A percentile compares a stretch with the other conserved stretches of the same genome.
Conservation (phyloP, 225 moss, liverwort and hornwort species). For the Asterella californica region DNA sequence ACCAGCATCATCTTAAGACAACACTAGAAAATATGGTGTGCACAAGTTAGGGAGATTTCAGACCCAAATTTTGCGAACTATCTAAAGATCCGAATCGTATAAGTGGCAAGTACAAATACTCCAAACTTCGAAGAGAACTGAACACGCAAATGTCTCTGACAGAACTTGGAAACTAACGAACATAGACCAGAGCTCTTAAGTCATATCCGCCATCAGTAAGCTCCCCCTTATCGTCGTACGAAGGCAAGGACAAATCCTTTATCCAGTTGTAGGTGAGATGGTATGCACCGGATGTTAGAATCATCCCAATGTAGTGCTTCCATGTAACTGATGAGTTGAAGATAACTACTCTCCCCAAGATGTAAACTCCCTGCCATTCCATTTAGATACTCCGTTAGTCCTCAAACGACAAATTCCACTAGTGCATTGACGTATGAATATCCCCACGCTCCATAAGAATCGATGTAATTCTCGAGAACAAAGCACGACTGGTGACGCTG, state of each 20-base stretch:
- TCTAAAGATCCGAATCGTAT: background rate
- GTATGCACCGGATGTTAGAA: slow-evolving; percentile 54
- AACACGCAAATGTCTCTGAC: too few species aligned
- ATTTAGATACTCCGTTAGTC: background rate
- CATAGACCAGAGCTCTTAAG: slow-evolving; percentile 74
- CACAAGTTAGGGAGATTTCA: background rate
- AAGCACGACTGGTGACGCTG: background rate
- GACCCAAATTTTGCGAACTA: background rate
- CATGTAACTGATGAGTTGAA: slow-evolving; percentile 43
- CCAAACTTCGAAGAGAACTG: background rate
- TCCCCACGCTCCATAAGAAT: background rate
- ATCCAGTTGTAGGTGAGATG: slow-evolving; percentile 78
- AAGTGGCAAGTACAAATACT: background rate
- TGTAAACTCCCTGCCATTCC: slow-evolving; percentile 32
- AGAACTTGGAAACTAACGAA: slow-evolving; percentile 23
- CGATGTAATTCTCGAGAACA: too few species aligned
- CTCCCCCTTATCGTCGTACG: slow-evolving; percentile 61
- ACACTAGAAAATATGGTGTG: background rate
- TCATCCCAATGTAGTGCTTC: slow-evolving; percentile 60
- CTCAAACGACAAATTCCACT: background rate
- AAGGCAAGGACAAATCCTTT: slow-evolving; percentile 66
- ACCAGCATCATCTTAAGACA: background rate
- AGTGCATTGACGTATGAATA: background rate
- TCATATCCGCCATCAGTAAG: slow-evolving; percentile 86
- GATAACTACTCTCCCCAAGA: slow-evolving; percentile 31